Percentiles rank a stretch among this genome's conserved stretches.
Evolutionary conservation across 768 basidiomycete genomes (phyloP).

Genomic region (Tylopilus sp.): DNA sequence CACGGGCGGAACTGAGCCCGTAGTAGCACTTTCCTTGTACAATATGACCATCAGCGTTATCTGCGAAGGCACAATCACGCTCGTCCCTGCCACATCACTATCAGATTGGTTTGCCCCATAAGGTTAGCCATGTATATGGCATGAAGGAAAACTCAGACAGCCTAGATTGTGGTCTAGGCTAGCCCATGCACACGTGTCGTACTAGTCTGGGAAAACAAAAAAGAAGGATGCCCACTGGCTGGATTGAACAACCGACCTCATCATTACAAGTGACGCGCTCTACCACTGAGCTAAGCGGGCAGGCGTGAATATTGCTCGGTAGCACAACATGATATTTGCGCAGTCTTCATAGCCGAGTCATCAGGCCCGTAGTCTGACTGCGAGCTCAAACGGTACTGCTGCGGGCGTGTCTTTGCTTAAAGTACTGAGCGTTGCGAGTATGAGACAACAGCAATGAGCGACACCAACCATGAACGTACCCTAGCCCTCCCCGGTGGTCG

Average conservation of each 20-base stretch:
- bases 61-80: too few species aligned
- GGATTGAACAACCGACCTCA: constrained; percentile 47
- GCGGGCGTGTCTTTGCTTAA: neutral
- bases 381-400: neutral
- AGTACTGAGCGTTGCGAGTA: neutral
- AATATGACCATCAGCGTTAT: neutral
- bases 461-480: constrained; percentile 2
- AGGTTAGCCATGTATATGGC: too few species aligned
- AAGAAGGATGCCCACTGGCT: constrained; percentile 36
- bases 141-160: neutral
- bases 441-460: too few species aligned
- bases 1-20: constrained; percentile 33
- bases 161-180: neutral
- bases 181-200: neutral
- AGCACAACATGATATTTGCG: too few species aligned
- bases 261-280: constrained; percentile 45
- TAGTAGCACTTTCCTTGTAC: neutral
- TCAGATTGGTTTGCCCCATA: too few species aligned
- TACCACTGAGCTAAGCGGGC: constrained; percentile 45
- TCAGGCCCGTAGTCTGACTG: too few species aligned
- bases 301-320: too few species aligned
- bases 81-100: too few species aligned
- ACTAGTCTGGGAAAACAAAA: constrained; percentile 3
- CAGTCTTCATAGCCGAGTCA: too few species aligned
- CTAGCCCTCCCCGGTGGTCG: constrained; percentile 38